Evolutionary conservation across 768 basidiomycete genomes (phyloP), one percentile per base, ranked within the genome.

Genomic region (Butyriboletus loyo): DNA sequence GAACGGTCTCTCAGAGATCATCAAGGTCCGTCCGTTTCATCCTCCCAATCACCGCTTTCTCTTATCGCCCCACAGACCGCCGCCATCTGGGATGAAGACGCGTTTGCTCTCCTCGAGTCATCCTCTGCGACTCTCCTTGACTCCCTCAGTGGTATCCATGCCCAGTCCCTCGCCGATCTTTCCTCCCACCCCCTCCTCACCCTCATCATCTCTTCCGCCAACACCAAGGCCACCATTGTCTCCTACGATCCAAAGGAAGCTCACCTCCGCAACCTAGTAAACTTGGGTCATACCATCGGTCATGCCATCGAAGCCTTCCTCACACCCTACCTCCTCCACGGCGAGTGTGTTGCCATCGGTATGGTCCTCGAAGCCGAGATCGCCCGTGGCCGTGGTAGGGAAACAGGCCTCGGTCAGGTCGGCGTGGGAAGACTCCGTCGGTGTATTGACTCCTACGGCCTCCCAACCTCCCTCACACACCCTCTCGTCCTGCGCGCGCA

Each of bases 1-100:
- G n/a, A 98, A 98, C 64, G 96, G 97, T 34, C 96, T 99, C 89
- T 96, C 97, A 1, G 96, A 99, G 69, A 88, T 98, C 4, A 86
- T 98, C 66, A 99, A 99, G 83, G 94, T 92, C 50, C 54, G 94
- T 92, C 50, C 54, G 77, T 69, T 11, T 21, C 34, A 10, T 28
- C 40, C 46, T 31, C 31, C n/a, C 30, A 35, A 39, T 53, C 37
- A 0, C 55, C 35, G 8, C 49, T 5, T 1, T 3, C 14, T 19
- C 53, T 64, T 28, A 59, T 25, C 19, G 22, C 14, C 37, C 15
- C 46, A 7, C 66, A 96, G 96, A 99, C 97, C 24, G 96, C 97
- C 6, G 97, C 95, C n/a, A 98, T 98, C 64, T 98, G 96, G 96
- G 84, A 92, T 69, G 94, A 92, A 62, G 71, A 75, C 56, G 92